Evolutionary conservation across 2,329 filamentous ascomycete species (phyloP), one percentile per base, ranked within the genome.

Genomic region (Diaporthe sp.): DNA sequence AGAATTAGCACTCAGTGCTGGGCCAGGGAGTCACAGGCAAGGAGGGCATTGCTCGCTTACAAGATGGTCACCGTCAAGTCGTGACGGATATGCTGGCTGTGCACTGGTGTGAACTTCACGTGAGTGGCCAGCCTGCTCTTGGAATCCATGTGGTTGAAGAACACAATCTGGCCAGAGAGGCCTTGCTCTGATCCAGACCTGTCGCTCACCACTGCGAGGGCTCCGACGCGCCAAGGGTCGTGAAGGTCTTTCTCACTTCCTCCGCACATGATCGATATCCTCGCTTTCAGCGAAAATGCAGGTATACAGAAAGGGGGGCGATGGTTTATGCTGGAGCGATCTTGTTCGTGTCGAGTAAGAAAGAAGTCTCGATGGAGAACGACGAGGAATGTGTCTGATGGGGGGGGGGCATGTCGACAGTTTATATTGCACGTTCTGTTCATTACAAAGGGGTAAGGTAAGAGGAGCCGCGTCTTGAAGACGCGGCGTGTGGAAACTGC

Each of bases 101-200:
- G 27, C 12, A 25, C 44, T 4, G 70, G 70, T 25, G 39, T 50
- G 70, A 69, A 75, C 53, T 53, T 73, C 44, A 75, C 50, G 58
- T 75, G 73, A 4, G 73, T 75, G 6, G 73, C 73, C 17, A 71
- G 37, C 13, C 55, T 63, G 56, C 73, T 75, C 47, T 73, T 61
- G 25, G 69, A 72, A 37, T 73, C 63, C 30, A n/a, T 32, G 7
- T 59, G 5, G 39, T 75, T 75, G 58, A 65, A 75, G 32, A 75
- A 75, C 17, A 75, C 13, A 9, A 75, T 30, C 39, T 55, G 63
- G 25, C 73, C 70, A 10, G 73, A 73, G n/a, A 72, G 35, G 37
- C 50, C 51, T 66, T 66, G 55, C 50, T 56, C 69, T 22, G 55
- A 19, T 51, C 59, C 47, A 15, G 73, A 58, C n/a, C 27, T 53